Conservation (phyloP, 768 basidiomycete genomes). For the Phanerochaete carnosa region DNA sequence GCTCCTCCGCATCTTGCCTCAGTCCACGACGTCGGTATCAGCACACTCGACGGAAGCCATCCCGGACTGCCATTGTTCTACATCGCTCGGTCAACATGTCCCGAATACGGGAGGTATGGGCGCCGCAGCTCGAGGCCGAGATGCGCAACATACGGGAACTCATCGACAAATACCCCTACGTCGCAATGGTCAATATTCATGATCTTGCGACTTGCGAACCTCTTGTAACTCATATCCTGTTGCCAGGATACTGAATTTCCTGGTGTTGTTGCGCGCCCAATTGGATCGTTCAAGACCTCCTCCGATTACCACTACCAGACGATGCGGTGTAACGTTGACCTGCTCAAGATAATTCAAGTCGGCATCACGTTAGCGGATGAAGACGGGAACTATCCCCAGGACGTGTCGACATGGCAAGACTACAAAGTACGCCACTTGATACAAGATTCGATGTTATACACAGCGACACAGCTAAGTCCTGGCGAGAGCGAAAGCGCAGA, state of each 20-base stretch:
- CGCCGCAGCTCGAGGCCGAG: constrained; percentile 87
- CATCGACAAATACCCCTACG: constrained; percentile 88
- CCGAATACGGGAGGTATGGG: constrained; percentile 95
- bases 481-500: neutral
- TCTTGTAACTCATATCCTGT: constrained; percentile 17
- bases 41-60: neutral
- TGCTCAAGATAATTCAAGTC: constrained; percentile 96
- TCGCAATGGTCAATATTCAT: constrained; percentile 76
- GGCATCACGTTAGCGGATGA: constrained; percentile 94
- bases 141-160: constrained; percentile 84
- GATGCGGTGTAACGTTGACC: constrained; percentile 98
- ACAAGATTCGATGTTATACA: constrained; percentile 9
- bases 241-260: constrained; percentile 96
- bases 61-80: neutral
- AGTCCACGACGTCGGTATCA: constrained; percentile 4
- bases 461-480: constrained; percentile 1
- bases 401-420: constrained; percentile 93
- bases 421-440: constrained; percentile 7
- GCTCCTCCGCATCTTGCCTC: constrained; percentile 2
- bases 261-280: constrained; percentile 95
- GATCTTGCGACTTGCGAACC: constrained; percentile 8
- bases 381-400: constrained; percentile 86
- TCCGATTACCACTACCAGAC: constrained; percentile 99
- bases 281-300: constrained; percentile 93
- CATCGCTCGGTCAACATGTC: constrained; percentile 42